Percentiles rank a stretch among this genome's conserved stretches.
Evolutionary conservation across 441 rosid genomes (phyloP).

Genomic region (Gossypium lobatum): DNA sequence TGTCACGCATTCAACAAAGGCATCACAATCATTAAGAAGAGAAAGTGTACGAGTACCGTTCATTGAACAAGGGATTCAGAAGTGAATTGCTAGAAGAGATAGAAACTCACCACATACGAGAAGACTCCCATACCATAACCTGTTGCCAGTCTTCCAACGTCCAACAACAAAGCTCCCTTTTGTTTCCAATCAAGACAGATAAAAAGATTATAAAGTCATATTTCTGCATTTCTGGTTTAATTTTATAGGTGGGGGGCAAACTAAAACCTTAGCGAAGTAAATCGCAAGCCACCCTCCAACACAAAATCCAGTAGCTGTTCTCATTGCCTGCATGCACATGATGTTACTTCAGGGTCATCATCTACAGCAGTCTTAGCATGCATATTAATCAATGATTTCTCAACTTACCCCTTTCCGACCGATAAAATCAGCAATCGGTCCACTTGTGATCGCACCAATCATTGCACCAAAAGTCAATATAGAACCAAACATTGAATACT

Average conservation of each 20-base stretch:
- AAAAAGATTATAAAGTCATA: constrained; percentile 18
- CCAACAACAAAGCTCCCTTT: constrained; percentile 65
- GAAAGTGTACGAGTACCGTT: not conserved
- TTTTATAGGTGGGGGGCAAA: not conserved
- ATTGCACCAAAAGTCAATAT: constrained; percentile 89
- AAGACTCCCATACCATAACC: constrained; percentile 96
- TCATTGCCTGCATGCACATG: constrained; percentile 61
- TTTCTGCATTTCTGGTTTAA: constrained; percentile 1
- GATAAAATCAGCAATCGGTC: constrained; percentile 67
- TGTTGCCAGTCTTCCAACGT: constrained; percentile 77
- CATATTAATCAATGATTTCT: not conserved
- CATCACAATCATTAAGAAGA: constrained; percentile 19
- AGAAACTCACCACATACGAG: constrained; percentile 67
- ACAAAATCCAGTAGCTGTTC: constrained; percentile 61
- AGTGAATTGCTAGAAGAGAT: constrained; percentile 1
- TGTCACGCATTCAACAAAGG: constrained; percentile 12
- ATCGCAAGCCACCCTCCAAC: constrained; percentile 84
- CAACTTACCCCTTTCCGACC: constrained; percentile 83
- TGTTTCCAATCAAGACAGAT: constrained; percentile 17
- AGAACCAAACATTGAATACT: constrained; percentile 91
- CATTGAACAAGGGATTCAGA: not conserved
- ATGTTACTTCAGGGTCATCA: constrained; percentile 11
- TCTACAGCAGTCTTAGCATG: not conserved
- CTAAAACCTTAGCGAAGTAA: constrained; percentile 69
- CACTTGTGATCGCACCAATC: constrained; percentile 92